A percentile compares a stretch with the other conserved stretches of the same genome.
phyloP scores from a whole-genome alignment of 1,284 basidiomycete genomes.

The Ceratobasidium sp. region DNA sequence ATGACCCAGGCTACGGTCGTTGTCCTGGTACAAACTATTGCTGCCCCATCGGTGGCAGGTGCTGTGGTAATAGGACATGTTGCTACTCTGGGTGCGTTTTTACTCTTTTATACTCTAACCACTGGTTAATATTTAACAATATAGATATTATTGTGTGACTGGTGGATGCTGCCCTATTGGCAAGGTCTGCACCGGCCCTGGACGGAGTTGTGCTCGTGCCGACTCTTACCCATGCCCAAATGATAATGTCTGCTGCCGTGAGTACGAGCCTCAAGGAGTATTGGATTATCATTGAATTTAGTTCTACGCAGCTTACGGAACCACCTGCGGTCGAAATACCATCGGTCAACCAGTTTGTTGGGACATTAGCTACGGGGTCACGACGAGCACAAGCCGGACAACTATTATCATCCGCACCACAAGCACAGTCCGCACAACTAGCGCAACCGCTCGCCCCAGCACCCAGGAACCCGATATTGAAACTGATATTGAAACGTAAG shows the following conservation, averaged over 20 bases:
- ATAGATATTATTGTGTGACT: neutral
- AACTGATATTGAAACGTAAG: too few species aligned
- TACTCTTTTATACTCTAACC: neutral
- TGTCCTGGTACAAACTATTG: conserved; percentile 6
- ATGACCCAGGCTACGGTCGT: conserved; percentile 3
- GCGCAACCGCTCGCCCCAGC: too few species aligned
- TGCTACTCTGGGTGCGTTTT: conserved; percentile 4
- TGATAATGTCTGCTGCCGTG: conserved; percentile 36
- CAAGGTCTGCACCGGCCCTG: neutral
- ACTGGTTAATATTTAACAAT: neutral
- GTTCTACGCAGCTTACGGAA: too few species aligned
- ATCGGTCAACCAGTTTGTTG: too few species aligned
- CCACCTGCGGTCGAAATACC: too few species aligned
- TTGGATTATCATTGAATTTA: too few species aligned
- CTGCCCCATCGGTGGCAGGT: conserved; percentile 34
- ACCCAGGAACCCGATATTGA: too few species aligned
- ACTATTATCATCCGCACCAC: too few species aligned
- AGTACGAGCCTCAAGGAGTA: too few species aligned
- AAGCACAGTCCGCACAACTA: too few species aligned
- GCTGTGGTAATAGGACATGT: conserved; percentile 24
- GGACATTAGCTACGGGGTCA: too few species aligned
- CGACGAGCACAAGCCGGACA: too few species aligned
- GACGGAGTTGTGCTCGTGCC: neutral
- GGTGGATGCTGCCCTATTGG: conserved; percentile 34
- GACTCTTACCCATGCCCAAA: conserved; percentile 20